A percentile compares a stretch with the other conserved stretches of the same genome.
phyloP scores from a whole-genome alignment of 306 rosid genomes.

The Begonia masoniana region DNA sequence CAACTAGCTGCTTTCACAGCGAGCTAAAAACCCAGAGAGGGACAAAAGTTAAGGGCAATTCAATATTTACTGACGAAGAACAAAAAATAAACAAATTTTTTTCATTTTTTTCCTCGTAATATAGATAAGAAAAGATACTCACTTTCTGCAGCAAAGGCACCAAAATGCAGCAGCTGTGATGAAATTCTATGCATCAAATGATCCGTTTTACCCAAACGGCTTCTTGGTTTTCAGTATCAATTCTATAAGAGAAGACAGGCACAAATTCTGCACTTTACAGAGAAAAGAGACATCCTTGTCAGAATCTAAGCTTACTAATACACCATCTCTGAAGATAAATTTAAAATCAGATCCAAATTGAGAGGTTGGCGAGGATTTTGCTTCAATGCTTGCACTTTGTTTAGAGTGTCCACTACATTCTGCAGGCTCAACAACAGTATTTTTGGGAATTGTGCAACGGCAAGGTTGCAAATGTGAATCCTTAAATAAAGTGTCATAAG shows the following conservation, averaged over 20 bases:
- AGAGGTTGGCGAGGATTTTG: conserved; percentile 9
- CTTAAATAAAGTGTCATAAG: conserved; percentile 10
- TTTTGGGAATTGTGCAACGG: conserved; percentile 14
- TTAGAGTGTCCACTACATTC: conserved; percentile 64
- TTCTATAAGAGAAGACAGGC: conserved; percentile 76
- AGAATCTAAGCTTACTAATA: conserved; percentile 42
- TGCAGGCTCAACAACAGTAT: conserved; percentile 15
- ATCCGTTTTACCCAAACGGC: conserved; percentile 39
- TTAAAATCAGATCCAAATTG: conserved; percentile 28
- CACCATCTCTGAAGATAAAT: conserved; percentile 74
- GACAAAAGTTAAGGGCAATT: not conserved
- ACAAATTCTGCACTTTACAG: conserved; percentile 76
- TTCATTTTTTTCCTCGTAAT: conserved; percentile 13
- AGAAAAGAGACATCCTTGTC: conserved; percentile 43
- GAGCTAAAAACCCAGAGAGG: no score
- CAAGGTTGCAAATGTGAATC: conserved; percentile 19
- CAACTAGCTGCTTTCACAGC: no score
- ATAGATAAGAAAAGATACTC: conserved; percentile 22
- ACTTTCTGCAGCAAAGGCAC: conserved; percentile 31
- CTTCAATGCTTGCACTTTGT: conserved; percentile 13
- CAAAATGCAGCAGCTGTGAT: conserved; percentile 23
- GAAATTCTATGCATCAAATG: conserved; percentile 25
- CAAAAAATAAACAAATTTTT: conserved; percentile 18
- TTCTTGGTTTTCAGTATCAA: conserved; percentile 39
- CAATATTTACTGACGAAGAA: not conserved